Evolutionary conservation across 371 early-diverging fungal genomes (phyloP), one percentile per base, ranked within the genome.

Genomic region (Lichtheimia hyalospora): DNA sequence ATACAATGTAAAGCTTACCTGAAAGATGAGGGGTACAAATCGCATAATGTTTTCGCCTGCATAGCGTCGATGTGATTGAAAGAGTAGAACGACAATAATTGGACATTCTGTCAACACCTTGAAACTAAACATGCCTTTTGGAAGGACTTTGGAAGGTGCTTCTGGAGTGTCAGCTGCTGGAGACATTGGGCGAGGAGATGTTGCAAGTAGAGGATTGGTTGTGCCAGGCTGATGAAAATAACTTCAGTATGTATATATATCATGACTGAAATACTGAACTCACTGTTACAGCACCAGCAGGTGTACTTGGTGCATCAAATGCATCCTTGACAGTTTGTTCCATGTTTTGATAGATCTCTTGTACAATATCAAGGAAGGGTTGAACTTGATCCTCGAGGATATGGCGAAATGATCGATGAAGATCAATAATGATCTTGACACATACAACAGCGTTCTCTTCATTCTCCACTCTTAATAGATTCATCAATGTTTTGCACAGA

Each of bases 31-130:
- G 0, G 96, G 95, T 5, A 98, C 86, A 62, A 98, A 93, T 50
- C 82, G 83, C 57, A 85, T 85, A 16, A 96, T 90, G 63, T 93
- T 92, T 23, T 83, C 83, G 20, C 81, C 80, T 16, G 94, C 92
- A 53, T 87, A 89, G 44, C 90, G 87, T 49, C 91, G 83, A 73
- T 95, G 84, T 2, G 85, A 84, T 79, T 96, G 96, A 63, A 97
- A 94, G 8, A 97, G 77, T 13, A 97, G 77, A 0, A 96, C 98
- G n/a, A 99, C 92, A 51, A 98, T 97, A 43, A 97, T 93, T 0
- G 99, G 99, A 60, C 96, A 95, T 67, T 99, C 99, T 0, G 95
- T 94, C 66, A 98, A 66, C 12, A 98, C 96, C 73, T 97, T 98
- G 84, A 99, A 98, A 57, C 95, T 95, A 62, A 79, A 83, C 69